phyloP scores from a whole-genome alignment of 1,139 yeast species.

The Yamadazyma dendronema region DNA sequence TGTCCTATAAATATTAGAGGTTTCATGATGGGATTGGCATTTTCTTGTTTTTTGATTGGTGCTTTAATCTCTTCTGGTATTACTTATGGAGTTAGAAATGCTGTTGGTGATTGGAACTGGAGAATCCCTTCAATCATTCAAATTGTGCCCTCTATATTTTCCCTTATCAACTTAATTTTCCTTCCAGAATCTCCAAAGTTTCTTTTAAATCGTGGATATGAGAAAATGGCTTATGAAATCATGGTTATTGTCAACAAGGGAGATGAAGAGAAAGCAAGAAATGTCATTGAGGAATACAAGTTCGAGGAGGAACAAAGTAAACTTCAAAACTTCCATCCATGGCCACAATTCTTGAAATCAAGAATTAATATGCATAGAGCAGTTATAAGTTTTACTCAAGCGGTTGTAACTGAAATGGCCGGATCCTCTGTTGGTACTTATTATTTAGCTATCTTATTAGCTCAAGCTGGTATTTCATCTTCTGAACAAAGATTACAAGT shows the following conservation, averaged over 20 bases:
- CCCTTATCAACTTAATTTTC: constrained; percentile 12
- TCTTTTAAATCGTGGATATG: constrained; percentile 12
- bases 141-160: constrained; percentile 12
- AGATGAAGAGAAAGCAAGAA: constrained; percentile 4
- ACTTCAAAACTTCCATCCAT: constrained; percentile 8
- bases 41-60: constrained; percentile 13
- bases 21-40: constrained; percentile 14
- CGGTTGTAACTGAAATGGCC: constrained; percentile 16
- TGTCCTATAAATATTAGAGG: constrained; percentile 13
- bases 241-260: constrained; percentile 8
- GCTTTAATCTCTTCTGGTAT: constrained; percentile 13
- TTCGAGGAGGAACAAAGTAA: constrained; percentile 3
- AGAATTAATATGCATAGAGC: constrained; percentile 13
- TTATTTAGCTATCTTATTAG: constrained; percentile 14
- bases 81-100: constrained; percentile 14
- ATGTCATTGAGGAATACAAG: constrained; percentile 6
- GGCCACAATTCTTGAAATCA: constrained; percentile 12
- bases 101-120: constrained; percentile 18
- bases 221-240: constrained; percentile 11
- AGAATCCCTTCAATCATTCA: constrained; percentile 19
- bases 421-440: constrained; percentile 18
- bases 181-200: constrained; percentile 18
- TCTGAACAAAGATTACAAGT: constrained; percentile 12
- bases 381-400: constrained; percentile 14
- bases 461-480: constrained; percentile 13